Evolutionary conservation across 768 basidiomycete species (phyloP).

Genomic region (Calocybe cyanea): DNA sequence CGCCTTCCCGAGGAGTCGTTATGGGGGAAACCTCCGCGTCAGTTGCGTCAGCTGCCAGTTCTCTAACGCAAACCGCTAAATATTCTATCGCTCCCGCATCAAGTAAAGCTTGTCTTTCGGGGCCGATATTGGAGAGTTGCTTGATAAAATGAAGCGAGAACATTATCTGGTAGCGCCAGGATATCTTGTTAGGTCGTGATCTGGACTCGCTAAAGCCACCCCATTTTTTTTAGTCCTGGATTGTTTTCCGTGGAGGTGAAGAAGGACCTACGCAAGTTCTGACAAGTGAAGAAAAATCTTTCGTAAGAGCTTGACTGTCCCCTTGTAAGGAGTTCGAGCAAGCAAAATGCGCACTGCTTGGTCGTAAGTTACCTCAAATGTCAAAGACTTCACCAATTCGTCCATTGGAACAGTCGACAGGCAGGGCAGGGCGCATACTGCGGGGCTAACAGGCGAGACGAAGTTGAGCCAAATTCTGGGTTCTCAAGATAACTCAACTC

Average conservation of each 20-base stretch:
- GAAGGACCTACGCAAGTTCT: slow-evolving; percentile 4
- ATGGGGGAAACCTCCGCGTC: slow-evolving; percentile 1
- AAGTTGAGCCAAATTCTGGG: background rate
- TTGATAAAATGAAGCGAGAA: slow-evolving; percentile 13
- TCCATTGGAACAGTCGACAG: slow-evolving; percentile 7
- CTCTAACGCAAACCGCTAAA: slow-evolving; percentile 8
- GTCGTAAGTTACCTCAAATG: slow-evolving; percentile 12
- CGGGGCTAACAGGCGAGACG: background rate
- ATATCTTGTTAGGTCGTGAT: background rate
- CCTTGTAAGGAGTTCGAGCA: slow-evolving; percentile 2
- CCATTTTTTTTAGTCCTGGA: background rate
- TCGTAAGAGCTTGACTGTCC: slow-evolving; percentile 9
- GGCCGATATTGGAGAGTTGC: slow-evolving; percentile 3
- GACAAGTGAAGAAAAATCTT: slow-evolving; percentile 5
- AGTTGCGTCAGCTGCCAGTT: slow-evolving; percentile 1
- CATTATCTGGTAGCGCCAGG: slow-evolving; percentile 9
- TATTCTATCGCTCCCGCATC: slow-evolving; percentile 10
- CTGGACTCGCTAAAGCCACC: background rate
- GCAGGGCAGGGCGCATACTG: slow-evolving; percentile 12
- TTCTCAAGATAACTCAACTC: background rate
- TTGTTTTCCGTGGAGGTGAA: too few relatives aligned
- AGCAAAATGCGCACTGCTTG: slow-evolving; percentile 16
- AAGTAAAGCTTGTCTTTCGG: slow-evolving; percentile 7
- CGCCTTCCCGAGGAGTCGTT: slow-evolving; percentile 4
- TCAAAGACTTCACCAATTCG: slow-evolving; percentile 8